phyloP scores from a whole-genome alignment of 2,329 filamentous ascomycete species.

The Epichloe coenophiala region DNA sequence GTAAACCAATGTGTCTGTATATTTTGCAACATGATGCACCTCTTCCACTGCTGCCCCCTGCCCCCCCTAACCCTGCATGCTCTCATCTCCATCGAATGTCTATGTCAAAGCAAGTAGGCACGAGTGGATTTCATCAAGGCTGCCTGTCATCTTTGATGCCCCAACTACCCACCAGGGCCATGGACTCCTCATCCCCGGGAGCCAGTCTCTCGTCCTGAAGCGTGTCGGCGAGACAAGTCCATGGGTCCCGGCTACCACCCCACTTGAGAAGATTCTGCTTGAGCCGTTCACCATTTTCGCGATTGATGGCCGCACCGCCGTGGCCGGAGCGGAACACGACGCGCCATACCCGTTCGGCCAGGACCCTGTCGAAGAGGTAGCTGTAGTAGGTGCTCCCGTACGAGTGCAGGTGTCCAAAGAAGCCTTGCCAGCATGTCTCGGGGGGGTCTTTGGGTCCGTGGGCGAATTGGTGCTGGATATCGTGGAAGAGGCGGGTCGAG shows the following conservation, averaged over 20 bases:
- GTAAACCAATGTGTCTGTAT: too few relatives aligned
- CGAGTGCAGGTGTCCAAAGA: slow-evolving; percentile 88
- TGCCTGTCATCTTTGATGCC: slow-evolving; percentile 35
- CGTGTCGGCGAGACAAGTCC: slow-evolving; percentile 73
- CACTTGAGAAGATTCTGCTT: slow-evolving; percentile 76
- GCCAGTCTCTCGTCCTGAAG: slow-evolving; percentile 55
- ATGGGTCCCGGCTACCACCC: slow-evolving; percentile 82
- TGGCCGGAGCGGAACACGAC: slow-evolving; percentile 64
- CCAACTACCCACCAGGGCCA: slow-evolving; percentile 88
- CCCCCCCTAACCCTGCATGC: too few relatives aligned
- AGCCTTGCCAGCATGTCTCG: slow-evolving; percentile 81
- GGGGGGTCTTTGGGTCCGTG: slow-evolving; percentile 57
- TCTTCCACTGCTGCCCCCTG: too few relatives aligned
- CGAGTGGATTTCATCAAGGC: not conserved
- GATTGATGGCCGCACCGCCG: slow-evolving; percentile 48
- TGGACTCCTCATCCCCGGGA: slow-evolving; percentile 69
- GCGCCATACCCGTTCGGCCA: slow-evolving; percentile 86
- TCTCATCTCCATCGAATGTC: too few relatives aligned
- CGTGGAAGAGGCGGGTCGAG: slow-evolving; percentile 60
- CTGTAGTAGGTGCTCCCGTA: slow-evolving; percentile 97
- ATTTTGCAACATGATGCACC: too few relatives aligned
- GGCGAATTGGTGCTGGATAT: slow-evolving; percentile 55
- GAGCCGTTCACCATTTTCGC: slow-evolving; percentile 67
- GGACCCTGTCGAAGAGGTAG: slow-evolving; percentile 89
- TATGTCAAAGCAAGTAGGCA: too few relatives aligned